These are phyloP conservation scores for Xylaria cubensis DNA, from an alignment of 495 filamentous ascomycete species.

Conservation along the genomic window DNA sequence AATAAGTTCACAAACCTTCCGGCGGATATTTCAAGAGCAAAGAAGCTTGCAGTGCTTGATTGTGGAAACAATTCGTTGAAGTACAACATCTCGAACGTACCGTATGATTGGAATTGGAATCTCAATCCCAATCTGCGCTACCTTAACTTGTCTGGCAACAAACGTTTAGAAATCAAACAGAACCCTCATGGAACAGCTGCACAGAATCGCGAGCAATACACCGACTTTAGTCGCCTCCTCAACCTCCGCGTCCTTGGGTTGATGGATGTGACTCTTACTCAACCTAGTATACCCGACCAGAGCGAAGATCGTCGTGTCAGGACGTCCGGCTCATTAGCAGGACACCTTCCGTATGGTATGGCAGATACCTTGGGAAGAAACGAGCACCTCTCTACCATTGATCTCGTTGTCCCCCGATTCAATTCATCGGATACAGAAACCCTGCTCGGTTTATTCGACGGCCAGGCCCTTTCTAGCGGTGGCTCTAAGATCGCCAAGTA, in stretches of 20 bases:
- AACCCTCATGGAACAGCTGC: slow-evolving; percentile 56
- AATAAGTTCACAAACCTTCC: slow-evolving; percentile 98
- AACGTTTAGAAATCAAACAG: slow-evolving; percentile 95
- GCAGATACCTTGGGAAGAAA: slow-evolving; percentile 92
- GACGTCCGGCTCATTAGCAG: slow-evolving; percentile 91
- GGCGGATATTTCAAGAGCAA: slow-evolving; percentile 92
- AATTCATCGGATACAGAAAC: slow-evolving; percentile 91
- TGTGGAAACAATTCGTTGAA: slow-evolving; percentile 96
- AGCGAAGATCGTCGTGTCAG: slow-evolving; percentile 94
- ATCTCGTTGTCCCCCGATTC: slow-evolving; percentile 93
- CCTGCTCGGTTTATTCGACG: slow-evolving; percentile 93
- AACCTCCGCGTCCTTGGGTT: slow-evolving; percentile 89
- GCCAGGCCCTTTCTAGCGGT: slow-evolving; percentile 79
- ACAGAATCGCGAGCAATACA: slow-evolving; percentile 73
- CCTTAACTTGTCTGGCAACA: slow-evolving; percentile 96
- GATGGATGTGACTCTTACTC: slow-evolving; percentile 94
- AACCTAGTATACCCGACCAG: slow-evolving; percentile 90
- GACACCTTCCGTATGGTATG: slow-evolving; percentile 92
- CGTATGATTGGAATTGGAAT: slow-evolving; percentile 99
- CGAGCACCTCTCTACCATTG: slow-evolving; percentile 95
- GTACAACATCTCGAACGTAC: slow-evolving; percentile 99
- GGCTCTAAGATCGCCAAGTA: slow-evolving; percentile 97
- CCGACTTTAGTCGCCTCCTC: slow-evolving; percentile 86
- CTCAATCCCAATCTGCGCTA: slow-evolving; percentile 94
- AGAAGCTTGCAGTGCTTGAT: slow-evolving; percentile 88